Base-by-base conservation (phyloP, 768 basidiomycete species). In the Boletus bicolor region DNA sequence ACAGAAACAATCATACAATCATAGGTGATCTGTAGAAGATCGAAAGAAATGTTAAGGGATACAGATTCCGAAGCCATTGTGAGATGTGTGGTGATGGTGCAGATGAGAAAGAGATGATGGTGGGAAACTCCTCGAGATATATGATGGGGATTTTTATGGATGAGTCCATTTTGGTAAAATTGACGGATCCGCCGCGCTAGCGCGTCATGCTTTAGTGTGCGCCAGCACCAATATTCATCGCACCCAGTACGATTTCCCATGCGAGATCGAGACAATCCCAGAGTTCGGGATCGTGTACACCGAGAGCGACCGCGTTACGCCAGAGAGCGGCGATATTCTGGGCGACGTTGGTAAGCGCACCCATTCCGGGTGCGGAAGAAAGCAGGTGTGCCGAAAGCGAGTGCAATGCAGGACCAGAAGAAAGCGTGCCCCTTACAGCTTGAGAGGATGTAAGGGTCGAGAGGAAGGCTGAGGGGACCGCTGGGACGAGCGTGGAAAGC, bases 291-390 rank as follows among this genome's bases (percentile, higher is more conserved):
- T 90, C 85, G 49, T 78, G 80, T 2, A 91, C 69, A 4, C 88
- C 88, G n/a, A 92, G 75, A 21, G 81, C 80, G 56, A 82, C 84
- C 3, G 79, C 80, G 64, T 91, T 91, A 55, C 80, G 76, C 87
- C 88, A 92, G 34, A 91, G 68, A 7, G 85, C 88, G 53, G 84
- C 79, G 37, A 89, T 78, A 36, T 66, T 72, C 49, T 74, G 69
- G 6, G 79, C 72, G 51, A 80, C 75, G 38, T 74, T 72, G 44
- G 86, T 68, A 8, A 90, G 74, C 14, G 76, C 78, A 30, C 73
- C 75, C 37, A 71, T 68, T 53, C 37, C 77, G 1, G 75, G 72
- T 8, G 81, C 75, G 26, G 79, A 77, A 9, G 75, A 70, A 62
- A 76, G 76, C 32, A 86, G 76, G 65, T 82, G 80, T 7, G 74